Evolutionary conservation across 805 yeast species (phyloP).

Genomic region (Kuraishia borneana): DNA sequence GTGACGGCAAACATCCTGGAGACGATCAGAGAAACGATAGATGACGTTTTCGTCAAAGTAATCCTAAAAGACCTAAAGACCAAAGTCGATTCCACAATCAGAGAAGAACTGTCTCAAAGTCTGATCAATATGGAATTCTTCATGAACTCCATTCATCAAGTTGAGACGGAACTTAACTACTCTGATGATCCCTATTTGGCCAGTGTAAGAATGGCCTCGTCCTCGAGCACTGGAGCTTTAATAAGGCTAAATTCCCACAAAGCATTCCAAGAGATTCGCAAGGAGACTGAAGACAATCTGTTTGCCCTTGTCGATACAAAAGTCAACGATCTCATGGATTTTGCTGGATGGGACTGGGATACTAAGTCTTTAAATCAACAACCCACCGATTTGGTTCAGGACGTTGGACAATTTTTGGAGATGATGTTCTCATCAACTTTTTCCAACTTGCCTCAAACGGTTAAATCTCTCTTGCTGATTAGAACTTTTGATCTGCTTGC

Average conservation of each 20-base stretch:
- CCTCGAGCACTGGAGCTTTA: conserved; percentile 20
- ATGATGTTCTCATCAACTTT: conserved; percentile 81
- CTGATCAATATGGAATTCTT: conserved; percentile 83
- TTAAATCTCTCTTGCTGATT: conserved; percentile 70
- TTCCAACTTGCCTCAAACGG: conserved; percentile 66
- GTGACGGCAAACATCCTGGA: conserved; percentile 51
- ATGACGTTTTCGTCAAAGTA: conserved; percentile 53
- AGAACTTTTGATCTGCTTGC: conserved; percentile 83
- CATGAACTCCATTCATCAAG: conserved; percentile 59
- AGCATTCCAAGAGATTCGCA: conserved; percentile 46
- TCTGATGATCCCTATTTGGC: conserved; percentile 23
- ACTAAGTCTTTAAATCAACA: conserved; percentile 37
- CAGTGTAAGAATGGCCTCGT: conserved; percentile 17
- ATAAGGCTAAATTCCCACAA: conserved; percentile 25
- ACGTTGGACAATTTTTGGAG: conserved; percentile 75
- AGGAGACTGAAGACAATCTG: conserved; percentile 67
- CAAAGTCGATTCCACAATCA: conserved; percentile 58
- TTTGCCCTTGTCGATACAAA: conserved; percentile 76
- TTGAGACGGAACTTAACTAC: conserved; percentile 32
- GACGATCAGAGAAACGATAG: conserved; percentile 51
- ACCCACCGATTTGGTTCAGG: conserved; percentile 68
- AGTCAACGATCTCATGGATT: conserved; percentile 68
- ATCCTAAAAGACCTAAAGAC: conserved; percentile 54
- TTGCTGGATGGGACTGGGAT: conserved; percentile 81
- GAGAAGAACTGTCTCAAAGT: conserved; percentile 86